phyloP scores from a whole-genome alignment of 345 rosid genomes.

The Eucalyptus erythrocorys region DNA sequence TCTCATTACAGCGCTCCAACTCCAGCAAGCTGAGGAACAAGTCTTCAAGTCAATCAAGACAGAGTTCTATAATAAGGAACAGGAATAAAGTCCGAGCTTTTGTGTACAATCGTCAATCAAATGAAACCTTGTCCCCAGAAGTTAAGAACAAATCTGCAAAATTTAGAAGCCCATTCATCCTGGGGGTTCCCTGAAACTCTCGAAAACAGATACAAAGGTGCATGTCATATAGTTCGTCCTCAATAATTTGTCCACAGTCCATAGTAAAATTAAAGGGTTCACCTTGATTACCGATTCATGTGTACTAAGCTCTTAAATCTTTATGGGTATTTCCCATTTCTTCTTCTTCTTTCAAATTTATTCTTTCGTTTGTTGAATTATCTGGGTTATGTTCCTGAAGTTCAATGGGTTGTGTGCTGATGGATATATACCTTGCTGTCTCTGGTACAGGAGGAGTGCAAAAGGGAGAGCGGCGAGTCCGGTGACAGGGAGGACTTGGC shows the following conservation, averaged over 20 bases:
- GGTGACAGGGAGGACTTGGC: constrained; percentile 24
- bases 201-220: not conserved
- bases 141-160: not conserved
- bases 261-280: constrained; percentile 4
- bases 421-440: constrained; percentile 77
- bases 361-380: not conserved
- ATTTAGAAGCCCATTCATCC: not conserved
- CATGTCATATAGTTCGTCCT: constrained; percentile 1
- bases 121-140: not conserved
- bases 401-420: not conserved
- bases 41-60: not conserved
- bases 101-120: not conserved
- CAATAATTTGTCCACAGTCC: constrained; percentile 21
- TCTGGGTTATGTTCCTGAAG: not conserved
- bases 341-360: not conserved
- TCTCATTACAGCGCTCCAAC: not conserved
- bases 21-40: not conserved
- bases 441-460: constrained; percentile 71
- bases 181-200: not conserved
- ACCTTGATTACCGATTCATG: not conserved
- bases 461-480: constrained; percentile 49
- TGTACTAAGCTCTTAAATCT: not conserved
- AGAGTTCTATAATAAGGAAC: not conserved
- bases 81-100: not conserved
- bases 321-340: not conserved